Evolutionary conservation across 208 protist species (phyloP).

Genomic region (Trypanosoma boissoni): DNA sequence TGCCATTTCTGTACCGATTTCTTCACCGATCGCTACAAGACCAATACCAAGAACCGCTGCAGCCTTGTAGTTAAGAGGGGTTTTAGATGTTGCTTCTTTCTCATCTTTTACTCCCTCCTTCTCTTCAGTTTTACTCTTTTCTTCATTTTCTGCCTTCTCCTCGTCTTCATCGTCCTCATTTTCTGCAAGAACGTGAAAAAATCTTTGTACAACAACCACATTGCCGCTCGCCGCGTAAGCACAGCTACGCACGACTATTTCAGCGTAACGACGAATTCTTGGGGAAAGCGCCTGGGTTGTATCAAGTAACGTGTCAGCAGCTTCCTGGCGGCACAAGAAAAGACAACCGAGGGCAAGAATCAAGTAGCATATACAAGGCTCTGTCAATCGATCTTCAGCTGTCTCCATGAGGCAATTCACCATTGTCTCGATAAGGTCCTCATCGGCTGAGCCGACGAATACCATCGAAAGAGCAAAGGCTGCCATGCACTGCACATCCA

Average conservation of each 20-base stretch:
- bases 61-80: constrained; percentile 84
- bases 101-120: constrained; percentile 33
- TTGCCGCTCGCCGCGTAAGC: constrained; percentile 99
- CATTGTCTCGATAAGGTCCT: constrained; percentile 94
- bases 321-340: constrained; percentile 94
- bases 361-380: constrained; percentile 88
- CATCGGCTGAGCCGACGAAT: constrained; percentile 95
- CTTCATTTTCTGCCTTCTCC: constrained; percentile 49
- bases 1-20: constrained; percentile 97
- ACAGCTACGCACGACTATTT: constrained; percentile 94
- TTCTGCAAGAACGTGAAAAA: constrained; percentile 95
- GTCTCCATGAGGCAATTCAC: constrained; percentile 92
- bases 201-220: constrained; percentile 97
- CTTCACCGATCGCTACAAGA: constrained; percentile 97
- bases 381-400: constrained; percentile 48
- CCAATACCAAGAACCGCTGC: constrained; percentile 97
- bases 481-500: constrained; percentile 93
- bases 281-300: constrained; percentile 78
- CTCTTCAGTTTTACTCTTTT: constrained; percentile 35
- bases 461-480: constrained; percentile 96
- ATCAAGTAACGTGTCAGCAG: constrained; percentile 92
- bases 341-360: constrained; percentile 94
- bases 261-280: constrained; percentile 85
- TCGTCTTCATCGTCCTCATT: constrained; percentile 78
- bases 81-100: constrained; percentile 33